Evolutionary conservation across 1,284 basidiomycete genomes (phyloP).

Genomic region (Ustanciosporium gigantosporum): DNA sequence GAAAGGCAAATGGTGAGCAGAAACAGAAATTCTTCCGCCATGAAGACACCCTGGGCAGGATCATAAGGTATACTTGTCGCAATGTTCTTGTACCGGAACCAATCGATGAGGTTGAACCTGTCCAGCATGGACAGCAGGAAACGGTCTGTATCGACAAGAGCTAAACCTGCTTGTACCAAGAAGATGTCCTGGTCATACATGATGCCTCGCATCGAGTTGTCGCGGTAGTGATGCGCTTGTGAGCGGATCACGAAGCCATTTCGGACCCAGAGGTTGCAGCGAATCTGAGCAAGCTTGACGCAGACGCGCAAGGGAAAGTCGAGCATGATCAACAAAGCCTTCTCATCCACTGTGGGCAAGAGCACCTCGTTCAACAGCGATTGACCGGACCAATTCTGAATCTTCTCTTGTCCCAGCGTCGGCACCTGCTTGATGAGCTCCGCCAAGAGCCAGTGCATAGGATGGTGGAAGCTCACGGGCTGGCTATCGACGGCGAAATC

Average conservation of each 20-base stretch:
- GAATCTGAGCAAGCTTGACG: slow-evolving; percentile 80
- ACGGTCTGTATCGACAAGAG: slow-evolving; percentile 74
- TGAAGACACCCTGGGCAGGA: slow-evolving; percentile 72
- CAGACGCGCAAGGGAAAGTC: slow-evolving; percentile 56
- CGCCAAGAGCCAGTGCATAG: slow-evolving; percentile 86
- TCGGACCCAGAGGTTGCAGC: slow-evolving; percentile 93
- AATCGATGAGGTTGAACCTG: slow-evolving; percentile 79
- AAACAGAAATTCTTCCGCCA: slow-evolving; percentile 90
- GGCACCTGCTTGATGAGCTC: slow-evolving; percentile 74
- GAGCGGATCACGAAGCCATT: slow-evolving; percentile 95
- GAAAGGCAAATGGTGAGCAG: slow-evolving; percentile 84
- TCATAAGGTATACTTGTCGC: slow-evolving; percentile 66
- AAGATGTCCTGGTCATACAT: slow-evolving; percentile 97
- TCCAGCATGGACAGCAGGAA: slow-evolving; percentile 86
- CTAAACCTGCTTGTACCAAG: slow-evolving; percentile 76
- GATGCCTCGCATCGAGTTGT: slow-evolving; percentile 90
- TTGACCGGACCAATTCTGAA: slow-evolving; percentile 21
- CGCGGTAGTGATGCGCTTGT: slow-evolving; percentile 94
- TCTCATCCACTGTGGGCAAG: slow-evolving; percentile 30
- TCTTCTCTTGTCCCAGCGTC: slow-evolving; percentile 13
- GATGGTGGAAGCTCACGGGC: slow-evolving; percentile 82
- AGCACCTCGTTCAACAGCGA: slow-evolving; percentile 29
- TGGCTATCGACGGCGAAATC: slow-evolving; percentile 61
- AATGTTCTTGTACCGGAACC: slow-evolving; percentile 69
- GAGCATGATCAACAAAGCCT: slow-evolving; percentile 38